Evolutionary conservation across 2,329 filamentous ascomycete species (phyloP), one percentile per base, ranked within the genome.

Genomic region (Chaetoscypha palmicola): DNA sequence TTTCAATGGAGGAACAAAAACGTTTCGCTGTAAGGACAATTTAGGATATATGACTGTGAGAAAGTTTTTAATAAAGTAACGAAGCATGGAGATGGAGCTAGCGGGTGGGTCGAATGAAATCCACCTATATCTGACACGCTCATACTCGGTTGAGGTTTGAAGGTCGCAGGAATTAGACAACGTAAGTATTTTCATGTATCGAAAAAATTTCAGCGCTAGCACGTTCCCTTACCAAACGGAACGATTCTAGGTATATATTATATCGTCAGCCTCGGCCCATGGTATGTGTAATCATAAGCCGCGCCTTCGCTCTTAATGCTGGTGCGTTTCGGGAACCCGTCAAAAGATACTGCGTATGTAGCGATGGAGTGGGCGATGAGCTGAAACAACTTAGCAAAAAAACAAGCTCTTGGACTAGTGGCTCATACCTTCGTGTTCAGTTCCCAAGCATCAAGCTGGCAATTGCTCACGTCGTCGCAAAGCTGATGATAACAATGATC

Each of bases 351-450:
- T 9, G 81, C 82, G 55, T 78, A 87, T 0, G 77, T 81, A 1
- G 81, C 83, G n/a, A 86, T 77, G 1, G 79, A 80, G 63, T 85
- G 80, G 2, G 84, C 83, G 52, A 89, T 81, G 26, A 81, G 67
- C 74, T 77, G 42, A 3, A 38, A 8, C n/a, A 20, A 21, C 11
- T 57, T 45, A 22, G 23, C 14, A 47, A 17, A 23, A 12, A 21
- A 31, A 8, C 2, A 21, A 23, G 2, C 4, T 9, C 23, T 22
- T 17, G 17, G 5, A 16, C 11, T 22, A 31, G 19, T 23, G 10
- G 14, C 14, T 20, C 24, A 41, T 46, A 76, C 72, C 68, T 76
- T 76, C 10, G 76, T 76, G 62, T 79, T 79, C 28, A 74, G 51
- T 53, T 77, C 69, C 75, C 74, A 81, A 1, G 76, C 76, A 2